Base-by-base conservation (phyloP, 2,329 filamentous ascomycete genomes). In the Leptoxyphium fumago region DNA sequence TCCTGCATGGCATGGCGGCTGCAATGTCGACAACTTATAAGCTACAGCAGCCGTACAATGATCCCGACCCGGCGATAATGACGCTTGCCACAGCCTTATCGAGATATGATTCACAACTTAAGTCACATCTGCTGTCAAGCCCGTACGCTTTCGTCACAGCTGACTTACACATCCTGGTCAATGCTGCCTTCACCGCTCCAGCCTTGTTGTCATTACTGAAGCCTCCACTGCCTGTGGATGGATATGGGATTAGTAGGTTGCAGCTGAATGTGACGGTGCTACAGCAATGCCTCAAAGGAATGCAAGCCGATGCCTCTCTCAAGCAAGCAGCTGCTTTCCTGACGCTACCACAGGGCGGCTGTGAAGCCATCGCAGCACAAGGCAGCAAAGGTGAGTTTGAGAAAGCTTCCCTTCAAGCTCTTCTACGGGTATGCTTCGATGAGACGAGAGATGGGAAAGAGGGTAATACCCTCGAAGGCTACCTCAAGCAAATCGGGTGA, bases 271-370 rank as follows among this genome's bases (percentile, higher is more conserved):
- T 95, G 41, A 73, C 95, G 18, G 91, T 98, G 36, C 70, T 98
- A 42, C 89, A 96, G 64, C 91, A 98, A 61, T 95, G 94, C 56
- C 76, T 98, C 44, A 94, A 94, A 68, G 94, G 94, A 52, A 80
- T 98, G 43, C 86, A 91, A 62, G 71, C 75, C 2, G 74, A 74
- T 8, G 80, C 84, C 2, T 72, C 75, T 45, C 68, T 89, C 26
- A 69, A 71, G 3, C 68, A 75, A 30, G 75, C 80, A 1, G 73
- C 76, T 15, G 72, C 75, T 46, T 89, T 82, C 64, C 88, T 79
- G 56, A 71, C 73, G 15, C 61, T 89, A 32, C 86, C 75, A 57
- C 80, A 80, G 4, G 77, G 72, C 60, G 67, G 71, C 47, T 64
- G 58, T 38, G 63, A 63, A 26, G 59, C 60, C 5, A 65, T 74